phyloP scores from a whole-genome alignment of 2,329 filamentous ascomycete species.

The Rachicladosporium sp. region DNA sequence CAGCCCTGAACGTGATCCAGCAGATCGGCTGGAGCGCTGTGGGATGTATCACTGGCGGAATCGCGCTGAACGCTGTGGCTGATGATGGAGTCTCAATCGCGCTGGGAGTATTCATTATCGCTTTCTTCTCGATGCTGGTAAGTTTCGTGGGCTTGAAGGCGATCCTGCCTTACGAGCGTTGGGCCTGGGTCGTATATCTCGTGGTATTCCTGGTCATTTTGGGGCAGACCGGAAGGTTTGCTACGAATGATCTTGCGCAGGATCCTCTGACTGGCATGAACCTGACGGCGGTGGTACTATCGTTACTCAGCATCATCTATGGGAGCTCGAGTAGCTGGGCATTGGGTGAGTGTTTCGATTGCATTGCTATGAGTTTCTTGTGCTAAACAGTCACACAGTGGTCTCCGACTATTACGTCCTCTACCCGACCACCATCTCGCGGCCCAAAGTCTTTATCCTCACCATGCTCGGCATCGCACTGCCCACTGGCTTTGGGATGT shows the following conservation, averaged over 20 bases:
- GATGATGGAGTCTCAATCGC: conserved; percentile 32
- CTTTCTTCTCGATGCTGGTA: conserved; percentile 25
- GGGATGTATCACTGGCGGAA: conserved; percentile 31
- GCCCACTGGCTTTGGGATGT: conserved; percentile 32
- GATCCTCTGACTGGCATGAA: conserved; percentile 15
- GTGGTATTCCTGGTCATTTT: conserved; percentile 38
- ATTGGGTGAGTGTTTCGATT: too few relatives aligned
- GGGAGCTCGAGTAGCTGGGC: conserved; percentile 28
- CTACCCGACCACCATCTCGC: conserved; percentile 27
- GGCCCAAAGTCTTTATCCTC: conserved; percentile 30
- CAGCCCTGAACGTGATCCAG: conserved; percentile 35
- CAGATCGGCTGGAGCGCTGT: conserved; percentile 33
- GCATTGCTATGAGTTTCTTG: too few relatives aligned
- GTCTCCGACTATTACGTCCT: conserved; percentile 33
- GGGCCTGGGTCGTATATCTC: conserved; percentile 37
- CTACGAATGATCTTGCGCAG: too few relatives aligned
- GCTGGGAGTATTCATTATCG: conserved; percentile 33
- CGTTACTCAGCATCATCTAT: conserved; percentile 25
- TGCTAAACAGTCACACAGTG: conserved; percentile 13
- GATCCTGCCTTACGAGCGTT: conserved; percentile 37
- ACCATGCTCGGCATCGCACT: conserved; percentile 30
- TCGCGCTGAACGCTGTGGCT: conserved; percentile 30
- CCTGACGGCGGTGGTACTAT: conserved; percentile 18
- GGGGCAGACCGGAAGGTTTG: conserved; percentile 27
- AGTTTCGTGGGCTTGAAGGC: conserved; percentile 30